Evolutionary conservation across 495 filamentous ascomycete genomes (phyloP), one percentile per base, ranked within the genome.

Genomic region (Aspergillus olivimuriae): DNA sequence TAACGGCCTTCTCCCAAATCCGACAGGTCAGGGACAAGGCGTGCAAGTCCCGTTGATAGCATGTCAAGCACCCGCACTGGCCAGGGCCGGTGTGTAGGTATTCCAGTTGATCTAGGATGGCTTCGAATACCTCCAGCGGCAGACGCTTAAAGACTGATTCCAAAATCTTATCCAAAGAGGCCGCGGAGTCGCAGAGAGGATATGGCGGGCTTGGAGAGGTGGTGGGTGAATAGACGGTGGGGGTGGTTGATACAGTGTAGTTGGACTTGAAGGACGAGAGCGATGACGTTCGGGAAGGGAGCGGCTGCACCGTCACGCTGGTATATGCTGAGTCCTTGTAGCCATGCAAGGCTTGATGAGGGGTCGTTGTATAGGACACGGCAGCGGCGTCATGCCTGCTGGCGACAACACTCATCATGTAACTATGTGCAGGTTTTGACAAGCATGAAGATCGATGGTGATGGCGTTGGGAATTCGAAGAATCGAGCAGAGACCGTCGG

Each of bases 21-120:
- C 78, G 76, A 44, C 75, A 81, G 22, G 78, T 83, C 42, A 88
- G 52, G 28, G 81, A 77, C 22, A 89, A 70, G 39, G 76, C 72
- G 51, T 78, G 80, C 19, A 89, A 57, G 55, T 92, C 86, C 39
- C 84, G 78, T 68, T 87, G 81, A 62, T 81, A 87, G 63, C 87
- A 90, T 48, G 83, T 86, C 42, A 80, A 72, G 54, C 88, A 92
- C 31, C 70, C 68, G 22, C 53, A 56, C 47, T 66, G 67, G 21
- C 58, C 55, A 14, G 59, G 56, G 2, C 56, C 65, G 17, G 60
- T 68, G 47, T 83, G 77, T 31, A 78, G 40, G 5, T 51, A 46
- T 33, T 74, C 65, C 11, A 83, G 46, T 36, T 76, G 71, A 28
- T 66, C 62, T 8, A 81, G 46, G 21, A 83, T 76, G 34, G 66